Conservation (phyloP, 352 stramenopile species). For the Globisporangium yorkense region DNA sequence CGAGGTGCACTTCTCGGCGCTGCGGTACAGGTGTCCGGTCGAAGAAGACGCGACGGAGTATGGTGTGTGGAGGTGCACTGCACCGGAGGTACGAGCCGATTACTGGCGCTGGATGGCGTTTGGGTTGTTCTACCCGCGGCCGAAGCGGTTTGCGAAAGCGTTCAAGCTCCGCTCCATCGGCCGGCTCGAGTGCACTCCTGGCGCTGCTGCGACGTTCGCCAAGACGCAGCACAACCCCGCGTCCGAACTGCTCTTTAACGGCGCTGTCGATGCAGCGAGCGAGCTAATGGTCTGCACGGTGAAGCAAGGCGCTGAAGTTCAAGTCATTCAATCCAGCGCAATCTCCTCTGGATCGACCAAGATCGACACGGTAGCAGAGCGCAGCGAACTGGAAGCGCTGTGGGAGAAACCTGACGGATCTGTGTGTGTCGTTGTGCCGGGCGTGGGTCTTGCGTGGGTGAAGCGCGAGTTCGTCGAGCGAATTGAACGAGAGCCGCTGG, state of each 20-base stretch:
- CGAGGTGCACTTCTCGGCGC: not conserved
- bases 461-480: too few relatives aligned
- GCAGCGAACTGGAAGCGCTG: too few relatives aligned
- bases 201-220: not conserved
- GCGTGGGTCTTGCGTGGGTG: too few relatives aligned
- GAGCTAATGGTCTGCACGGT: too few relatives aligned
- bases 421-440: too few relatives aligned
- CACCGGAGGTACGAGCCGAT: not conserved
- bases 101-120: slow-evolving; percentile 16
- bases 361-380: too few relatives aligned
- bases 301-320: too few relatives aligned
- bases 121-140: slow-evolving; percentile 15
- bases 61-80: not conserved
- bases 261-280: too few relatives aligned
- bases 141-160: slow-evolving; percentile 3
- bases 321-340: too few relatives aligned
- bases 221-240: not conserved
- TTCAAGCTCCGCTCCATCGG: slow-evolving; percentile 6
- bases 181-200: not conserved
- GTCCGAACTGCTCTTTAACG: not conserved
- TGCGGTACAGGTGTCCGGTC: not conserved
- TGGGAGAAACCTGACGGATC: too few relatives aligned
- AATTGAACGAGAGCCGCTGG: too few relatives aligned
- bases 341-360: too few relatives aligned
- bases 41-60: not conserved